Conservation (phyloP, 257 asterid species). For the Agastache rugosa region DNA sequence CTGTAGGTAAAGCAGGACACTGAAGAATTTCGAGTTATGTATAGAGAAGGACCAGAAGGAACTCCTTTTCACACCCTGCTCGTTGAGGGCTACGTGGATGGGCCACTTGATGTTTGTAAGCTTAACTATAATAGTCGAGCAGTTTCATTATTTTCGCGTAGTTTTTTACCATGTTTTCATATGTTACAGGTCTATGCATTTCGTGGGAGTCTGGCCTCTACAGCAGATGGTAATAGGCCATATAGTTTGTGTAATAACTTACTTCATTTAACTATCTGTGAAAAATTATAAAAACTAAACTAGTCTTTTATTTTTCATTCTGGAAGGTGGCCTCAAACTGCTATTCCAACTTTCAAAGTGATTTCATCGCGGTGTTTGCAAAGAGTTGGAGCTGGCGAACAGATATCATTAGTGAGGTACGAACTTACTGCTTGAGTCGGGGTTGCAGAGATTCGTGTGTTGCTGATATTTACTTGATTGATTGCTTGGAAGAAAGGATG, state of each 20-base stretch:
- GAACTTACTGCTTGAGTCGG: constrained; percentile 18
- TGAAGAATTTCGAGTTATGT: constrained; percentile 86
- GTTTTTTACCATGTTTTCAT: constrained; percentile 23
- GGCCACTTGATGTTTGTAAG: constrained; percentile 93
- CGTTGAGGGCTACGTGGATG: constrained; percentile 92
- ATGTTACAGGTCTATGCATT: constrained; percentile 71
- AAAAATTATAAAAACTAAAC: neutral
- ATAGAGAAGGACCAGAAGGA: constrained; percentile 86
- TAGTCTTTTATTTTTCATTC: constrained; percentile 6
- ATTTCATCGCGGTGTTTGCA: constrained; percentile 62
- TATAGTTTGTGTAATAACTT: neutral
- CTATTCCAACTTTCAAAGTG: constrained; percentile 73
- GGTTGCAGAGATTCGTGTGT: neutral
- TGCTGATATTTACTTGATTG: constrained; percentile 45
- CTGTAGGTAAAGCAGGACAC: constrained; percentile 79
- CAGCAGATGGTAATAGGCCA: constrained; percentile 62
- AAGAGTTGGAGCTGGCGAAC: constrained; percentile 72
- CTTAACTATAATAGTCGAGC: constrained; percentile 29
- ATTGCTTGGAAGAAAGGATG: constrained; percentile 86
- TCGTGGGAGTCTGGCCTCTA: constrained; percentile 79
- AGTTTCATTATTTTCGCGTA: neutral
- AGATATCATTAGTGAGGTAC: constrained; percentile 85
- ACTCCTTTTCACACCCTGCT: constrained; percentile 82
- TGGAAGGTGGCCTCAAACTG: constrained; percentile 90
- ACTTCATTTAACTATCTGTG: too few relatives aligned